A percentile compares a stretch with the other conserved stretches of the same genome.
Evolutionary conservation across 192 early-diverging fungal genomes (phyloP).

Genomic region (Entomortierella beljakovae): DNA sequence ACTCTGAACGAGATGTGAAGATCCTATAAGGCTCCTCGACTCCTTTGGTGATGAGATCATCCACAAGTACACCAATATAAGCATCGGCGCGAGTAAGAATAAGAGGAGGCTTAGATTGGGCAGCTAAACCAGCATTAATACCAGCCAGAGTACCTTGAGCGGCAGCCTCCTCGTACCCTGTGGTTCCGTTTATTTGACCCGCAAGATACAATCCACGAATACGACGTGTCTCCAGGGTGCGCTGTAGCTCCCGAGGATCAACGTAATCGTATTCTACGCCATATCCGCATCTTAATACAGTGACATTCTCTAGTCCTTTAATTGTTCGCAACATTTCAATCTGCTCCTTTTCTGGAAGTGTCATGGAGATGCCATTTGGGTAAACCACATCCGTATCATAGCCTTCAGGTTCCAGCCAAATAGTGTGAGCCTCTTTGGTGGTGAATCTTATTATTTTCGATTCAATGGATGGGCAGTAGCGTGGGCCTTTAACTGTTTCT

Average conservation of each 20-base stretch:
- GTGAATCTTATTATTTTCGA: constrained; percentile 82
- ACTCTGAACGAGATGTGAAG: constrained; percentile 87
- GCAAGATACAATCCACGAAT: constrained; percentile 82
- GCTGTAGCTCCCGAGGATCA: constrained; percentile 82
- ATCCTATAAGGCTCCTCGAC: constrained; percentile 87
- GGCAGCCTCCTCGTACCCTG: constrained; percentile 87
- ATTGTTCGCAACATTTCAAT: constrained; percentile 76
- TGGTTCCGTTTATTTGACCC: constrained; percentile 91
- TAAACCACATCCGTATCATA: constrained; percentile 77
- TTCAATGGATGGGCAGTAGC: constrained; percentile 87
- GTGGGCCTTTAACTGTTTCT: constrained; percentile 84
- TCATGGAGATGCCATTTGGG: constrained; percentile 89
- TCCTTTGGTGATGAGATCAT: constrained; percentile 85
- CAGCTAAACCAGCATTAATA: constrained; percentile 77
- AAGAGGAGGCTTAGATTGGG: constrained; percentile 65
- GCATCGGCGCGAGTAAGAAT: constrained; percentile 80
- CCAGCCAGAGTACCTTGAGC: constrained; percentile 85
- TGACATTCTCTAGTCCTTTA: constrained; percentile 79
- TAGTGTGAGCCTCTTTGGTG: constrained; percentile 70
- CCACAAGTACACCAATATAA: constrained; percentile 85
- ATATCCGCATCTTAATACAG: constrained; percentile 72
- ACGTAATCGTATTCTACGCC: constrained; percentile 91
- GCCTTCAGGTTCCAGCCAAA: constrained; percentile 89
- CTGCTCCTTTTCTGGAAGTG: constrained; percentile 84
- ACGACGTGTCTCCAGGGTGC: constrained; percentile 83